A percentile compares a stretch with the other conserved stretches of the same genome.
phyloP scores from a whole-genome alignment of 306 rosid genomes.

The Lathyrus sativus region DNA sequence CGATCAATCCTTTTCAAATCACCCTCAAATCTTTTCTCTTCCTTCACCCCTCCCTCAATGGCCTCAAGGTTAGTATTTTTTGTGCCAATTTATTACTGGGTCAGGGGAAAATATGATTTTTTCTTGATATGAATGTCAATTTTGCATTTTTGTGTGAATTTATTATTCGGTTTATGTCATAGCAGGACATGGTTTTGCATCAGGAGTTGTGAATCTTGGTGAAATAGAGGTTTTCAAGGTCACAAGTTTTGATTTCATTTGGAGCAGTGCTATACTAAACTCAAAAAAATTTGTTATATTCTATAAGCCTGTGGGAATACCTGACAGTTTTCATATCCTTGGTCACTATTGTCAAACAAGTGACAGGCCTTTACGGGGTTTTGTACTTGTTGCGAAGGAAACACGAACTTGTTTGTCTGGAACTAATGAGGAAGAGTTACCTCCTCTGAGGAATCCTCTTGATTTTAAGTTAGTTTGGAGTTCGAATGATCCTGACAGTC shows the following conservation, averaged over 20 bases:
- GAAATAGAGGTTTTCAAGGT: constrained; percentile 72
- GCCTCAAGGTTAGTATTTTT: constrained; percentile 63
- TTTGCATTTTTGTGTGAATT: not conserved
- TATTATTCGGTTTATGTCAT: constrained; percentile 28
- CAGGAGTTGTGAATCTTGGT: constrained; percentile 68
- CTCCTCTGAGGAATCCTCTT: constrained; percentile 66
- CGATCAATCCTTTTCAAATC: constrained; percentile 33
- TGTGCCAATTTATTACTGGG: not conserved
- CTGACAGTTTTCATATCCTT: constrained; percentile 67
- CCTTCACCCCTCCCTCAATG: constrained; percentile 67
- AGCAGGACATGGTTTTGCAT: constrained; percentile 77
- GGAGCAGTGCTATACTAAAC: constrained; percentile 48
- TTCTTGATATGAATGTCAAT: not conserved
- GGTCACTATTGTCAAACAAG: constrained; percentile 77
- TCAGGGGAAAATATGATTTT: not conserved
- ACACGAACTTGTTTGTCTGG: constrained; percentile 31
- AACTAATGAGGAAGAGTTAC: constrained; percentile 42
- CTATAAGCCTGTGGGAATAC: constrained; percentile 72
- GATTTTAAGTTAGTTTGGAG: constrained; percentile 68
- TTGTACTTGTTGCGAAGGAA: constrained; percentile 72
- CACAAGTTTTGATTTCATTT: constrained; percentile 61
- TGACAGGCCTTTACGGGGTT: constrained; percentile 62
- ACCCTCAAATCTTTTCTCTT: constrained; percentile 56
- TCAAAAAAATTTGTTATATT: constrained; percentile 52
- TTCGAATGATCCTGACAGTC: constrained; percentile 47